A percentile compares a stretch with the other conserved stretches of the same genome.
These are phyloP conservation scores for Pseudotsuga menziesii DNA, from an alignment of 75 land plant species.

Conservation along the genomic window DNA sequence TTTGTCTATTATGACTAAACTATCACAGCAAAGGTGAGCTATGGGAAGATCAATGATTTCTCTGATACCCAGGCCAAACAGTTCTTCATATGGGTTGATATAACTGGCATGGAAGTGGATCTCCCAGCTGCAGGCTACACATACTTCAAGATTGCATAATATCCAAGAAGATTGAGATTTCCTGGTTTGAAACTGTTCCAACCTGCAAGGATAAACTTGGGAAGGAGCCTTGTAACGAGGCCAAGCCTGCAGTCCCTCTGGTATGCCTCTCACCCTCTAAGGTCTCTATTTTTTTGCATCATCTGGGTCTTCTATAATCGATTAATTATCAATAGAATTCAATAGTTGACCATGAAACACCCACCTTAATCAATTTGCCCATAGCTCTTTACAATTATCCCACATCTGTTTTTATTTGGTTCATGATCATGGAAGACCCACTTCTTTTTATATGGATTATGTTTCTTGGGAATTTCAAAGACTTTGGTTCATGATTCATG, in stretches of 20 bases:
- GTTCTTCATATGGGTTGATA: slow-evolving; percentile 58
- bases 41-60: slow-evolving; percentile 39
- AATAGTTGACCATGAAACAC: too few relatives aligned
- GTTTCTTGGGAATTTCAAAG: too few relatives aligned
- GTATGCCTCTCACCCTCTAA: too few relatives aligned
- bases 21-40: slow-evolving; percentile 47
- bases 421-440: too few relatives aligned
- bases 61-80: slow-evolving; percentile 60
- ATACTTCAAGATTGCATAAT: slow-evolving; percentile 47
- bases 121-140: slow-evolving; percentile 12
- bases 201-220: slow-evolving; percentile 28
- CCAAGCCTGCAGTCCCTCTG: background rate
- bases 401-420: too few relatives aligned
- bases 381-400: too few relatives aligned
- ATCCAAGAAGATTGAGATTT: slow-evolving; percentile 40
- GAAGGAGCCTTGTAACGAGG: background rate
- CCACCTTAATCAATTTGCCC: too few relatives aligned
- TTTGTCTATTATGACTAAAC: slow-evolving; percentile 51
- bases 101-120: slow-evolving; percentile 48
- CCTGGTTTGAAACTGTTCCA: slow-evolving; percentile 45
- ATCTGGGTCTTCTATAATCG: too few relatives aligned
- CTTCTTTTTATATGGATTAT: too few relatives aligned
- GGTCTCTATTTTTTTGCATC: too few relatives aligned
- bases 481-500: too few relatives aligned
- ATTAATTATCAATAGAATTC: too few relatives aligned